These are phyloP conservation scores for Ceratobasidium sp. DNA, from an alignment of 1,284 basidiomycete species.

Conservation along the genomic window DNA sequence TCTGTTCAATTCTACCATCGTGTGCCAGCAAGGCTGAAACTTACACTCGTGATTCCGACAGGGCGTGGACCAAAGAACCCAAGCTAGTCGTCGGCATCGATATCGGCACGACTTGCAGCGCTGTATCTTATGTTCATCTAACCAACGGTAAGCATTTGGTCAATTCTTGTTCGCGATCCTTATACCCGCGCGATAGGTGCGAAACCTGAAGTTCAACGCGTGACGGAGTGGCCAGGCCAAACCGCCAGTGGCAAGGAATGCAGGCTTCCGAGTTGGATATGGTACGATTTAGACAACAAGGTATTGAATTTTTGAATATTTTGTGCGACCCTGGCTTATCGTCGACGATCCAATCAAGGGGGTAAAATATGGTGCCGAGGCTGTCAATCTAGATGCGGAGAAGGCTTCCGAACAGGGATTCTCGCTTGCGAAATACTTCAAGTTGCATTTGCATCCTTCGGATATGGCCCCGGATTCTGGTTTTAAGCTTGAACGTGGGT, in stretches of 20 bases:
- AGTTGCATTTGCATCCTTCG: constrained; percentile 17
- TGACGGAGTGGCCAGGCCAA: constrained; percentile 22
- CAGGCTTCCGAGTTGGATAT: constrained; percentile 4
- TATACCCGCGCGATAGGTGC: too few species aligned
- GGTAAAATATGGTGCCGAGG: constrained; percentile 24
- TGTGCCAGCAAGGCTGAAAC: too few species aligned
- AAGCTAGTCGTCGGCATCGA: constrained; percentile 21
- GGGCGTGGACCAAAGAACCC: not conserved
- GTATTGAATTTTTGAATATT: not conserved
- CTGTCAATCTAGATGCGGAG: constrained; percentile 5
- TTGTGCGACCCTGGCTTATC: not conserved
- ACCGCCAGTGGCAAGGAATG: not conserved
- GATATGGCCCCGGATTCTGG: not conserved
- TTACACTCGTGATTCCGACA: too few species aligned
- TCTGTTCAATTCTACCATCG: too few species aligned
- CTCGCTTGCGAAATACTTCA: constrained; percentile 8
- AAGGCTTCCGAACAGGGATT: not conserved
- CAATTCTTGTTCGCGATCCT: too few species aligned
- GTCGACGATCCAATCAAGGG: not conserved
- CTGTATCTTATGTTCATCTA: constrained; percentile 4
- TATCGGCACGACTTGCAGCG: constrained; percentile 23
- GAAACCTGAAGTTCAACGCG: not conserved
- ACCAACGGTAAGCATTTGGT: not conserved
- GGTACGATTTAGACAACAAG: not conserved
- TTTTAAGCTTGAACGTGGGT: not conserved